Base-by-base conservation (phyloP, 2,329 filamentous ascomycete genomes). In the Claviceps capensis region DNA sequence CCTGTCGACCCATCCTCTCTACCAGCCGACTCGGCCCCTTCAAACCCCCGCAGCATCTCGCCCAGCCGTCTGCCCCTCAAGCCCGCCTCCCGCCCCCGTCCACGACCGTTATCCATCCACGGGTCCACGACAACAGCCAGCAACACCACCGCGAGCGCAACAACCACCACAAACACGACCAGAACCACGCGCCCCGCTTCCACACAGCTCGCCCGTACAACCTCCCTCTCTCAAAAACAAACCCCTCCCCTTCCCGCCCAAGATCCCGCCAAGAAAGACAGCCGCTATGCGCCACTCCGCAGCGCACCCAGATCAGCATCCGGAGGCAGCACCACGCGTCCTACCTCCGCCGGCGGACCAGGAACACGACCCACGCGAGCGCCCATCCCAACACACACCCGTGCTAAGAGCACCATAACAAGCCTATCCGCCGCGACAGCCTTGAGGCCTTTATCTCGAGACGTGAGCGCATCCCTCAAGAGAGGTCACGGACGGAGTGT, bases 61-160 rank as follows among this genome's bases (percentile, higher is more conserved):
- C 74, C 76, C 2, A 78, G 71, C 59, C 70, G 75, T 41, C 65
- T 78, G 36, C 75, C 75, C 41, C 61, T 73, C 57, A 77, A 74
- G 59, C 72, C 72, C 36, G 57, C 61, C 48, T 62, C 16, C 23
- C 6, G 19, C 17, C n/a, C 40, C 9, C 38, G n/a, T 4, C 41
- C 65, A 23, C 63, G 68, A 42, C 63, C 64, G 19, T 58, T 63
- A 41, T 66, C 67, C 14, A n/a, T 48, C 23, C 26, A 8, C 45
- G 30, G 17, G 7, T 59, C 58, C n/a, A 56, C 57, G 19, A 38
- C 50, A 13, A 50, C 55, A 3, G 55, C 59, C 26, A 52, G 52
- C 17, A 54, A 51, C 22, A 56, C 54, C 23, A 40, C 11, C 36
- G 16, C 41, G 3, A 26, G 17, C 52, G 6, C 17, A 43, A 44